Conservation (phyloP, 2,329 filamentous ascomycete species). For the Alternaria arbusti region DNA sequence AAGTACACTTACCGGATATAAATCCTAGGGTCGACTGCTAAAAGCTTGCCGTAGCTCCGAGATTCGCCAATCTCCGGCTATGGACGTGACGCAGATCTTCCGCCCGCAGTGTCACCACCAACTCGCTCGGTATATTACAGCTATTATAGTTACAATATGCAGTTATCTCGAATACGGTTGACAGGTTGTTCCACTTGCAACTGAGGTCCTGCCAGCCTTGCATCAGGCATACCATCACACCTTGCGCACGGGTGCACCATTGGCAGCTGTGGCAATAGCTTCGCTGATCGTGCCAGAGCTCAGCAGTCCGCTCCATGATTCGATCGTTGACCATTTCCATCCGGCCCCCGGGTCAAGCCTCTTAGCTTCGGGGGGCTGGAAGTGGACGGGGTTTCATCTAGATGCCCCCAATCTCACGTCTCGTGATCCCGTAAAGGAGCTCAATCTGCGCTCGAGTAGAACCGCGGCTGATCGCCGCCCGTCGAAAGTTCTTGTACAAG, state of each 20-base stretch:
- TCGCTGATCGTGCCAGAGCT: background rate
- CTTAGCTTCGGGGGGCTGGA: background rate
- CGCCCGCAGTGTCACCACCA: background rate
- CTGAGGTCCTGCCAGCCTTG: background rate
- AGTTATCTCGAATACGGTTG: constrained; percentile 13
- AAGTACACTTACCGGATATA: background rate
- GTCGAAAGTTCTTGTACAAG: background rate
- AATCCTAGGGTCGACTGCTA: background rate
- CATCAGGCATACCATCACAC: background rate
- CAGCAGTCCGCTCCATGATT: background rate
- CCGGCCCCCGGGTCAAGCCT: background rate
- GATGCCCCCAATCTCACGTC: constrained; percentile 24
- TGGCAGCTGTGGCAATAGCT: background rate
- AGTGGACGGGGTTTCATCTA: constrained; percentile 34
- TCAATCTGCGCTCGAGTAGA: constrained; percentile 13
- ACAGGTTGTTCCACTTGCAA: background rate
- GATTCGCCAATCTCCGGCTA: background rate
- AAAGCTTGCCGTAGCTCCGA: background rate
- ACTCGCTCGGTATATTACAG: constrained; percentile 1
- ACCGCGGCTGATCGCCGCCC: background rate
- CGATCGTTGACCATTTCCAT: background rate
- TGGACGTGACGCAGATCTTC: background rate
- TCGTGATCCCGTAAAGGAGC: constrained; percentile 5
- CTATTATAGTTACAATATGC: background rate
- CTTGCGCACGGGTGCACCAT: background rate